These are phyloP conservation scores for Pholiota conissans DNA, from an alignment of 768 basidiomycete genomes.

Conservation along the genomic window DNA sequence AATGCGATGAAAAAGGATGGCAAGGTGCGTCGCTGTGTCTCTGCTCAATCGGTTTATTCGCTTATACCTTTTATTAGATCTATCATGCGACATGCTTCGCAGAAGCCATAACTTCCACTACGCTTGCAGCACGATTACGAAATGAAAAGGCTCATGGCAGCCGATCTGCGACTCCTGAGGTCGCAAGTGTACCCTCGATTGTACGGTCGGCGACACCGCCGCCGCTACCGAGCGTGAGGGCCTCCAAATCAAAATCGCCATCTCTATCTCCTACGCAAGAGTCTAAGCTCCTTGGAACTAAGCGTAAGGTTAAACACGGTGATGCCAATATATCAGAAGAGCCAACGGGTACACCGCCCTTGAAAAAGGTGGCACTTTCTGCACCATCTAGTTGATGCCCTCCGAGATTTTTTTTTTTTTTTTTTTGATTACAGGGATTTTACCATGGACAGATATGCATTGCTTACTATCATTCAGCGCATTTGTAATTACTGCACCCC, in stretches of 20 bases:
- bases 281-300: conserved; percentile 55
- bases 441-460: neutral
- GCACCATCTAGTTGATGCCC: conserved; percentile 16
- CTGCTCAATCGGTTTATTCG: neutral
- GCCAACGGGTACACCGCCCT: conserved; percentile 56
- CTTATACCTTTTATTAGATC: conserved; percentile 48
- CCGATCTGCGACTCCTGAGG: conserved; percentile 79
- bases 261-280: conserved; percentile 54
- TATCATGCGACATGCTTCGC: conserved; percentile 95
- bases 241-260: conserved; percentile 36
- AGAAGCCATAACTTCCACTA: conserved; percentile 68
- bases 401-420: conserved; percentile 5
- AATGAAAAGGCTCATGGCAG: conserved; percentile 60
- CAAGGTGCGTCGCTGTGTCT: conserved; percentile 51
- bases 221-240: conserved; percentile 29
- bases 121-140: conserved; percentile 66
- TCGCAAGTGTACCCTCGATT: conserved; percentile 25
- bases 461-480: neutral
- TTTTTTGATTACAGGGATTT: neutral
- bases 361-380: conserved; percentile 65
- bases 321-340: conserved; percentile 39
- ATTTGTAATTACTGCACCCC: conserved; percentile 11
- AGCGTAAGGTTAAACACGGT: conserved; percentile 72
- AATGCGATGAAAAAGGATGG: conserved; percentile 87
- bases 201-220: conserved; percentile 39